Conservation (phyloP, 805 yeast species). For the Helenozyma baotianmanensis region DNA sequence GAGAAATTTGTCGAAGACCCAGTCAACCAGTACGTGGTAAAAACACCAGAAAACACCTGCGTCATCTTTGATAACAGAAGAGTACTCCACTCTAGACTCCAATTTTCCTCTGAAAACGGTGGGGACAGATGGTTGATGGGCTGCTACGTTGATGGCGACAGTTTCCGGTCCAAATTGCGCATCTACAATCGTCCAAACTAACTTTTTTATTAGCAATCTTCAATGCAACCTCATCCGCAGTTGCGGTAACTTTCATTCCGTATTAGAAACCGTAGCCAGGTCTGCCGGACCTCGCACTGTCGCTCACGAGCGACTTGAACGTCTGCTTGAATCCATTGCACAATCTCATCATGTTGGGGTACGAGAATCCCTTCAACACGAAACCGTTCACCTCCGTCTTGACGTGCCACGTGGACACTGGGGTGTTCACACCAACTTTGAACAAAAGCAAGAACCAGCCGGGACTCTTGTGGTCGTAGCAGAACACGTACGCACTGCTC, state of each 20-base stretch:
- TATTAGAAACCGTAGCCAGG: constrained; percentile 12
- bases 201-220: too few relatives aligned
- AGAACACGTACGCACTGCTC: constrained; percentile 85
- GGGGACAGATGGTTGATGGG: constrained; percentile 71
- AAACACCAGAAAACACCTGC: constrained; percentile 55
- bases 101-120: constrained; percentile 38
- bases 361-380: constrained; percentile 69
- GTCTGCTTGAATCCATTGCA: constrained; percentile 92
- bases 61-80: constrained; percentile 70
- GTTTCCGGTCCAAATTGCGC: constrained; percentile 56
- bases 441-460: constrained; percentile 91
- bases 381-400: constrained; percentile 86
- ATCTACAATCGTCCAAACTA: too few relatives aligned
- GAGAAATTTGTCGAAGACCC: constrained; percentile 53
- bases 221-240: too few relatives aligned
- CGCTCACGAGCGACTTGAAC: constrained; percentile 32
- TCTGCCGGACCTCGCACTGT: constrained; percentile 13
- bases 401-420: constrained; percentile 82
- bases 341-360: constrained; percentile 83
- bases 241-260: constrained; percentile 1
- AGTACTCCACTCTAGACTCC: constrained; percentile 58
- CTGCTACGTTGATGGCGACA: constrained; percentile 67
- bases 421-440: constrained; percentile 68
- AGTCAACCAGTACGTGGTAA: constrained; percentile 49
- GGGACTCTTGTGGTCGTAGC: constrained; percentile 84